Evolutionary conservation across 1,284 basidiomycete species (phyloP), one percentile per base, ranked within the genome.

Genomic region (Pseudozyma pruni): DNA sequence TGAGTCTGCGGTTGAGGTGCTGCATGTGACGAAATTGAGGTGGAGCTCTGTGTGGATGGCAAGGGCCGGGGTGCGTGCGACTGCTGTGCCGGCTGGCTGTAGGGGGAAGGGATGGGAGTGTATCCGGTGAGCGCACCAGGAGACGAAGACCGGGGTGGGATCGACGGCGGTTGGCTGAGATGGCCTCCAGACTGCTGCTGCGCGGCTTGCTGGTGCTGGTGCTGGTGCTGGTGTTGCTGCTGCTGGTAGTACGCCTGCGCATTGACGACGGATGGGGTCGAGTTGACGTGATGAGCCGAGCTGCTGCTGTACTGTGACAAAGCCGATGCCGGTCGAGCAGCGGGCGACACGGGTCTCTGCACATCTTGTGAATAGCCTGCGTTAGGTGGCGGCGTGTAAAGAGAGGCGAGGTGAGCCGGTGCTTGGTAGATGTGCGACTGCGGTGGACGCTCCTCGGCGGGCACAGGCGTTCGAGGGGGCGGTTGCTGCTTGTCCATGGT

Each of bases 341-440:
- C 67, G 5, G 67, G 67, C 23, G 67, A 70, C 8, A 63, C 56
- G 11, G 67, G 67, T 35, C 67, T 54, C 31, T 58, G 59, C 41
- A 54, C 13, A 4, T 59, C 45, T 11, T 56, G 44, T 2, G 52
- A 1, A n/a, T 37, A 43, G 5, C 25, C 29, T 10, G 44, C 19
- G 13, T 34, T 38, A 2, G 60, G 41, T 1, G 64, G 67, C 10
- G 67, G 60, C 33, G 48, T 70, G 37, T 63, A 70, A 16, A 70
- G 52, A 8, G 67, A 63, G 19, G 67, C 67, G 14, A 70, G 51
- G 31, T 70, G 67, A 20, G 67, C 55, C 2, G 67, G 67, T 19
- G 67, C 49, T 43, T 68, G 59, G 32, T 68, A 72, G 46, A 72
- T 64, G 27, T 72, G 69, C 17, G 70, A 72, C 37, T 56, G 63